A percentile compares a stretch with the other conserved stretches of the same genome.
Conservation (phyloP, 1,139 yeast species). For the Candida labiduridarum region DNA sequence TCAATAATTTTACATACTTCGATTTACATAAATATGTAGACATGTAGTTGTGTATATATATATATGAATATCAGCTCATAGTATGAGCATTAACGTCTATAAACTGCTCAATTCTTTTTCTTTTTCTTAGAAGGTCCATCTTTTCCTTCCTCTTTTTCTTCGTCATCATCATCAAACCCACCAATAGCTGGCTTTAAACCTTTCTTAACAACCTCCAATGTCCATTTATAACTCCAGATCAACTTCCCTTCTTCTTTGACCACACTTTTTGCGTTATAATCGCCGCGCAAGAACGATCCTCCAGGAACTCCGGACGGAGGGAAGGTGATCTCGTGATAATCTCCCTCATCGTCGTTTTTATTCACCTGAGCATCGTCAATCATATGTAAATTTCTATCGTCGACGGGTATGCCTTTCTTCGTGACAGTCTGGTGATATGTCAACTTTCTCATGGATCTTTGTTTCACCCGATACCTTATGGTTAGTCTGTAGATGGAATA, state of each 20-base stretch:
- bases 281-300: constrained; percentile 37
- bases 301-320: constrained; percentile 38
- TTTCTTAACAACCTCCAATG: constrained; percentile 28
- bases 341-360: constrained; percentile 17
- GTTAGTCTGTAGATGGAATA: constrained; percentile 31
- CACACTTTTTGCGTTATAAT: constrained; percentile 31
- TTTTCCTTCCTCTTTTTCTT: neutral
- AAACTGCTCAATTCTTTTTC: neutral
- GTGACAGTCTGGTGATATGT: constrained; percentile 37
- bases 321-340: constrained; percentile 25
- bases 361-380: constrained; percentile 24
- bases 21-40: too few relatives aligned
- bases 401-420: constrained; percentile 33
- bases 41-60: too few relatives aligned
- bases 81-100: too few relatives aligned
- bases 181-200: constrained; percentile 23
- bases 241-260: constrained; percentile 30
- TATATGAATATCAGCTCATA: too few relatives aligned
- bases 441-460: constrained; percentile 26
- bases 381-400: constrained; percentile 26
- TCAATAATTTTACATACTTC: too few relatives aligned
- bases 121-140: too few relatives aligned
- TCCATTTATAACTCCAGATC: constrained; percentile 31
- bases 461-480: constrained; percentile 29
- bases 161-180: constrained; percentile 13